Conservation (phyloP, 805 yeast genomes). For the Myxozyma vanderwaltii region DNA sequence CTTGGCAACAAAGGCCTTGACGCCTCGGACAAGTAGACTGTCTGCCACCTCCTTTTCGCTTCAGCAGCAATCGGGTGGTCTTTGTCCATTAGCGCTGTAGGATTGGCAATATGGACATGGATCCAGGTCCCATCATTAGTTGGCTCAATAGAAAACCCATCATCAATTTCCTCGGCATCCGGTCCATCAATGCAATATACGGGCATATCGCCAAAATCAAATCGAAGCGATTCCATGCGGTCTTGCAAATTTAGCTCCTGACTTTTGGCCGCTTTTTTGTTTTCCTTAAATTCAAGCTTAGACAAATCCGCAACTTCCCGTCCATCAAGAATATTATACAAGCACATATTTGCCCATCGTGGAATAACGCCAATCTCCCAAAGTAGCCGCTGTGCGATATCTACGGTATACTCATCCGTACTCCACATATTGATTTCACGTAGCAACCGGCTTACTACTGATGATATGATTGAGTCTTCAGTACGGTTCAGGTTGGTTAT, state of each 20-base stretch:
- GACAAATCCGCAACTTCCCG: slow-evolving; percentile 8
- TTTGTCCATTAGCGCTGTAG: slow-evolving; percentile 62
- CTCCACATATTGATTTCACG: slow-evolving; percentile 21
- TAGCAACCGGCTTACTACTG: slow-evolving; percentile 20
- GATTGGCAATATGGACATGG: slow-evolving; percentile 84
- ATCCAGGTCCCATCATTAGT: slow-evolving; percentile 45
- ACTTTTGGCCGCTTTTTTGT: neutral
- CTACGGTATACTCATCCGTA: neutral
- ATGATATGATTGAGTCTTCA: slow-evolving; percentile 5
- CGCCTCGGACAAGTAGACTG: slow-evolving; percentile 72
- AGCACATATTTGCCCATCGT: slow-evolving; percentile 28
- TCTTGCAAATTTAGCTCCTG: slow-evolving; percentile 1
- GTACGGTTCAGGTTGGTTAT: neutral
- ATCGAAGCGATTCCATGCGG: slow-evolving; percentile 14
- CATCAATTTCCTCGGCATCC: slow-evolving; percentile 88
- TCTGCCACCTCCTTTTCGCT: slow-evolving; percentile 63
- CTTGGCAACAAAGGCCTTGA: slow-evolving; percentile 71
- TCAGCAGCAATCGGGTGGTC: slow-evolving; percentile 48
- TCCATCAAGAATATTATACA: slow-evolving; percentile 2
- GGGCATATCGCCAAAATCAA: slow-evolving; percentile 44
- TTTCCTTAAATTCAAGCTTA: neutral
- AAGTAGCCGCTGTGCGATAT: slow-evolving; percentile 20
- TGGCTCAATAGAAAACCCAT: slow-evolving; percentile 71
- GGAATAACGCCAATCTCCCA: slow-evolving; percentile 34
- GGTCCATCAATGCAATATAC: slow-evolving; percentile 83